A percentile compares a stretch with the other conserved stretches of the same genome.
Conservation (phyloP, 768 basidiomycete species). For the Tylopilus felleus region DNA sequence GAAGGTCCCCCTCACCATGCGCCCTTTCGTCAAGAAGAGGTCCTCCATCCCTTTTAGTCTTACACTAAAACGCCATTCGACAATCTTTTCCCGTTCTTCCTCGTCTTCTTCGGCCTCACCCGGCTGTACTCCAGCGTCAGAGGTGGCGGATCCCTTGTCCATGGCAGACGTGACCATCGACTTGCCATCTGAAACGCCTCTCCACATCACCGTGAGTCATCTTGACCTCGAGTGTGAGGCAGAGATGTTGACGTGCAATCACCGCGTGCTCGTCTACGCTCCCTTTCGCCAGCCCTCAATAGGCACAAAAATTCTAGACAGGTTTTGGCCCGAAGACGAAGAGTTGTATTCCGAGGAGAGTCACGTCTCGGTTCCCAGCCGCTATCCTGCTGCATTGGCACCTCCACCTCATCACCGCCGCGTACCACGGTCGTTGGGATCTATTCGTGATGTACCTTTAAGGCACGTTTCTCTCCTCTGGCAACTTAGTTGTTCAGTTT, state of each 20-base stretch:
- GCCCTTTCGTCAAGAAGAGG: conserved; percentile 29
- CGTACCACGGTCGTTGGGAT: conserved; percentile 15
- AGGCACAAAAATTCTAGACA: conserved; percentile 28
- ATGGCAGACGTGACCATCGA: conserved; percentile 1
- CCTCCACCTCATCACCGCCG: conserved; percentile 31
- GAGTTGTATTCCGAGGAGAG: conserved; percentile 17
- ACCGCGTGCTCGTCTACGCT: not conserved
- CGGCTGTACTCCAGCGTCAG: conserved; percentile 13
- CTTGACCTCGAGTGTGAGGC: not conserved
- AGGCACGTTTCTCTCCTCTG: conserved; percentile 11
- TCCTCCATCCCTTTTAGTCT: conserved; percentile 21
- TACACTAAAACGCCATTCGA: conserved; percentile 26
- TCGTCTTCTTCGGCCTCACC: conserved; percentile 17
- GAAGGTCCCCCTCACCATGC: conserved; percentile 27
- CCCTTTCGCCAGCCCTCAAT: conserved; percentile 21
- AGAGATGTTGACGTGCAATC: conserved; percentile 9
- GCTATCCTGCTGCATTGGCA: conserved; percentile 21
- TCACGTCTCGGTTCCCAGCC: conserved; percentile 4
- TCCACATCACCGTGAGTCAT: conserved; percentile 14
- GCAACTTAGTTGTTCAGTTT: not conserved
- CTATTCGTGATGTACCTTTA: conserved; percentile 6
- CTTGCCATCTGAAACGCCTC: not conserved
- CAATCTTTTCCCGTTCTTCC: conserved; percentile 20
- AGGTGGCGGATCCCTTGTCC: conserved; percentile 23
- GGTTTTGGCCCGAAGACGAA: conserved; percentile 33